These are phyloP conservation scores for Tylopilus sp. DNA, from an alignment of 768 basidiomycete genomes.

Conservation along the genomic window DNA sequence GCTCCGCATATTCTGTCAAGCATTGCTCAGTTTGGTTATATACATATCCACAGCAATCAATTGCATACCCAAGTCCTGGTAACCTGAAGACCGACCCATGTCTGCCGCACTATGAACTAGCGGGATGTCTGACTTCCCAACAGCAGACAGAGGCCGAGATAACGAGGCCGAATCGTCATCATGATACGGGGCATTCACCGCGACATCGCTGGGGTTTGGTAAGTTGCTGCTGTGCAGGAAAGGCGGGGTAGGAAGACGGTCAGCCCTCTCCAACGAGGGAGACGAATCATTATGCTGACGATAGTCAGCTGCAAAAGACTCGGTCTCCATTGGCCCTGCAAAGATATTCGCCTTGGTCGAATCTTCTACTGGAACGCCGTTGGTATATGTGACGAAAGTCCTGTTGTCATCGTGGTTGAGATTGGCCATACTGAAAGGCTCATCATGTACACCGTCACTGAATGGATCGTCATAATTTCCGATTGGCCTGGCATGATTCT, in stretches of 20 bases:
- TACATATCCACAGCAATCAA: neutral
- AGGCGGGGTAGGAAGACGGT: conserved; percentile 18
- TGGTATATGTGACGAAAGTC: conserved; percentile 21
- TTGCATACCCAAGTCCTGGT: conserved; percentile 53
- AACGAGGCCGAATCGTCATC: conserved; percentile 20
- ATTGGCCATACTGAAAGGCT: conserved; percentile 17
- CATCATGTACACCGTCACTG: conserved; percentile 21
- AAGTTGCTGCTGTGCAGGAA: conserved; percentile 7
- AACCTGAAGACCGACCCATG: conserved; percentile 37
- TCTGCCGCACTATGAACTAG: conserved; percentile 48
- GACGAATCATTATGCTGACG: conserved; percentile 22
- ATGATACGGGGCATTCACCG: conserved; percentile 16
- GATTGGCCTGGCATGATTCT: conserved; percentile 8
- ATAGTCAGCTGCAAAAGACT: conserved; percentile 27
- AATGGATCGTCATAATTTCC: conserved; percentile 24
- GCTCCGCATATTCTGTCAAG: conserved; percentile 62
- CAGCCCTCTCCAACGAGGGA: conserved; percentile 2
- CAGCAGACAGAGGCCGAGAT: conserved; percentile 10
- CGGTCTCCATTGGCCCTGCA: conserved; percentile 19
- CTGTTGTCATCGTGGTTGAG: conserved; percentile 17
- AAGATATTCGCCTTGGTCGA: conserved; percentile 1
- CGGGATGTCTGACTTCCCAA: conserved; percentile 29
- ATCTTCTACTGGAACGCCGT: conserved; percentile 15
- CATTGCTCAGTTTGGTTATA: neutral
- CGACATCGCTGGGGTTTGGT: conserved; percentile 2